Evolutionary conservation across 2,329 filamentous ascomycete species (phyloP), one percentile per base, ranked within the genome.

Genomic region (Cyphellophora europaea): DNA sequence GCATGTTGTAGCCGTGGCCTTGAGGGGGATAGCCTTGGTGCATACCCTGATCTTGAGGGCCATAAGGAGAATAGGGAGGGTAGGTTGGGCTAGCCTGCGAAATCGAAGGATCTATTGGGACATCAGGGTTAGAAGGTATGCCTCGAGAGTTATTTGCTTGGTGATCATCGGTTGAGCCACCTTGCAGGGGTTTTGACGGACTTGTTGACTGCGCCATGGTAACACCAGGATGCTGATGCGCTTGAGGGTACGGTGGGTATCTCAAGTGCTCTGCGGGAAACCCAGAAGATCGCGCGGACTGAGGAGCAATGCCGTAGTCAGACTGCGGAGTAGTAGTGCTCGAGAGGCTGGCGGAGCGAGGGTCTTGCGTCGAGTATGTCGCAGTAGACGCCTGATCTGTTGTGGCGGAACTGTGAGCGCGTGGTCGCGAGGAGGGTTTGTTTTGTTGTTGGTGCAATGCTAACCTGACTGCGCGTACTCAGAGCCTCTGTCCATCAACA

Each of bases 201-300:
- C 88, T 94, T 82, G 85, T 85, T 81, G 86, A 77, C 85, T 94
- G 87, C 77, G 88, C 86, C 88, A 95, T 95, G 79, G 80, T 82
- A 78, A 77, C 82, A 62, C 6, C 15, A 18, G 78, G 73, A 60
- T 77, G 75, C 62, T 74, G 79, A 67, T 62, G 84, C 69, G 63
- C 79, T 54, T 63, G 78, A 64, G 86, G 81, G 70, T 91, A 91
- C 56, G 79, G 73, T 52, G 58, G 62, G 41, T 68, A 69, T 57
- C 86, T 82, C 66, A 91, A 75, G 63, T 93, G 87, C 53, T 93
- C 86, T 59, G 43, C 35, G 11, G 84, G 82, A 56, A 89, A 93
- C 41, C 82, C 79, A 63, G 79, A 77, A 60, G 85, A 88, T 59
- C 85, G 82, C 61, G 83, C 82, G 49, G 70, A 73, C 44, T 71